Evolutionary conservation across 75 land plant genomes (phyloP), one percentile per base, ranked within the genome.

Genomic region (Pinus taeda): DNA sequence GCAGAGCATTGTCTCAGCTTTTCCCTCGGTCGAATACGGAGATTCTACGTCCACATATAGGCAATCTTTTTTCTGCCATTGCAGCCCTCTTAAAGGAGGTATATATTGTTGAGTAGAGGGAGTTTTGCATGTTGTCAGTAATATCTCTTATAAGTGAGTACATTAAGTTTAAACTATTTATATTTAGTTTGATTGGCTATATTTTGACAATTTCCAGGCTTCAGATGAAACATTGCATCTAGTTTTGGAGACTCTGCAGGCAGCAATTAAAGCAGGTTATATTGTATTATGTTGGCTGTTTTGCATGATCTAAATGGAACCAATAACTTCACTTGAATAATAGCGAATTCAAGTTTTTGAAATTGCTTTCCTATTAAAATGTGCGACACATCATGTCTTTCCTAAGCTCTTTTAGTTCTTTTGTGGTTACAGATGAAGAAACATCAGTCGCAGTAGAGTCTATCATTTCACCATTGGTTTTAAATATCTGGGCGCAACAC

Each of bases 161-260:
- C n/a, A 12, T 12, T 4, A 42, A 69, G 21, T 69, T 69, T 20
- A 3, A 42, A 37, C 17, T 18, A n/a, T 59, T 49, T 77, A 57
- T 71, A 36, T 60, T 72, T 49, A 18, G 2, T 0, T 60, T 75
- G 60, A 61, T 65, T 20, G 14, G 60, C 24, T 20, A 59, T 81
- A 17, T 59, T 69, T 71, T 42, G n/a, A 22, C 73, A 17, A 49
- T 78, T 81, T 53, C 3, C 85, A 95, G 98, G 98, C 95, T 55
- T 91, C 98, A 57, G 99, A 97, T 65, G 99, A 95, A 83, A 95
- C 98, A 12, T 77, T 97, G 72, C 99, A 97, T 85, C 83, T 95
- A 30, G 91, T 92, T 18, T 90, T 97, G 74, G 99, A 97, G 70
- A 89, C 99, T 59, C 77, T 97, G 74, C 90, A 95, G 77, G 90